Conservation (phyloP, 208 protist genomes). For the Trypanosomatidae sp. region DNA sequence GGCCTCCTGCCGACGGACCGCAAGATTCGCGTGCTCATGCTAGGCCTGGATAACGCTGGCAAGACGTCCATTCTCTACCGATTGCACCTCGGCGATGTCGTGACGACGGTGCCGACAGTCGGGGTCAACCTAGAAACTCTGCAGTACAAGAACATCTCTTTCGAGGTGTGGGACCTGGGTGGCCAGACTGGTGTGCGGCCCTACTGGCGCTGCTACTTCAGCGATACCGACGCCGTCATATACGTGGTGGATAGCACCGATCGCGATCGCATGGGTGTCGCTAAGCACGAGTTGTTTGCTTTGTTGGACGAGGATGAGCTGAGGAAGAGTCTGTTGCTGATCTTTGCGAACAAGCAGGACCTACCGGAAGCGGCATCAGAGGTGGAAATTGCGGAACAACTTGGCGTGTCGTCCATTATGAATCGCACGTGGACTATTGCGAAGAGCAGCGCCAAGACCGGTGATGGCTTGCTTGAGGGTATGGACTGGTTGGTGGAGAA, state of each 20-base stretch:
- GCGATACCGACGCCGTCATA: conserved; percentile 94
- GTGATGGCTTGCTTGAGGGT: conserved; percentile 92
- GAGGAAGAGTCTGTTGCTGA: conserved; percentile 82
- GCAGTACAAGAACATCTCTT: conserved; percentile 98
- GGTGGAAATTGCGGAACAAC: conserved; percentile 66
- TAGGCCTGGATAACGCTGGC: conserved; percentile 96
- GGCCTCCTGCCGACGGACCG: conserved; percentile 74
- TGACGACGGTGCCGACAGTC: conserved; percentile 98
- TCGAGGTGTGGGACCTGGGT: conserved; percentile 98
- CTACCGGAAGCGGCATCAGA: conserved; percentile 65
- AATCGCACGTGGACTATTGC: conserved; percentile 94
- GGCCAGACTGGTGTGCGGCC: conserved; percentile 97
- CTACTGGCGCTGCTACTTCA: conserved; percentile 98
- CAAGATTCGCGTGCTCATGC: conserved; percentile 93
- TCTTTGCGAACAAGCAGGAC: conserved; percentile 98
- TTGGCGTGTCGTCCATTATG: conserved; percentile 84
- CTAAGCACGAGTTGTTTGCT: conserved; percentile 84
- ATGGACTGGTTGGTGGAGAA: conserved; percentile 95
- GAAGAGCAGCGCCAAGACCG: conserved; percentile 93
- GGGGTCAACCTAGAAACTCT: conserved; percentile 98
- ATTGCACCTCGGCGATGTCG: conserved; percentile 96
- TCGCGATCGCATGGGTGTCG: conserved; percentile 89
- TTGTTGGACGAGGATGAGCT: conserved; percentile 92
- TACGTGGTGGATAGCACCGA: conserved; percentile 96
- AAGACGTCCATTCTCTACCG: conserved; percentile 99